Percentiles rank a stretch among this genome's conserved stretches.
phyloP scores from a whole-genome alignment of 2,329 filamentous ascomycete species.

The Sarocladiaceae sp. region DNA sequence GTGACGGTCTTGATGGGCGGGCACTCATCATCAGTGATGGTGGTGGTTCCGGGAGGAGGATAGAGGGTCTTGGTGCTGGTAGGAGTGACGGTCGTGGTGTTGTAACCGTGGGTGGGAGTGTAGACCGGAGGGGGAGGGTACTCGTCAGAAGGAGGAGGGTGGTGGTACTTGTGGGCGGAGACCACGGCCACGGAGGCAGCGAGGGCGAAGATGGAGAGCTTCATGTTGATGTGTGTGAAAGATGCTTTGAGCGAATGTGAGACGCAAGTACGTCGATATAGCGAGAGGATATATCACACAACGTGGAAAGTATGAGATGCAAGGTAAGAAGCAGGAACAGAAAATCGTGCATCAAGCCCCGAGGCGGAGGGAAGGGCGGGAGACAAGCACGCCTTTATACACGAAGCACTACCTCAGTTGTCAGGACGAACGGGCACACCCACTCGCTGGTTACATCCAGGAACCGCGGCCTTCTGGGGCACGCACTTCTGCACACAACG shows the following conservation, averaged over 20 bases:
- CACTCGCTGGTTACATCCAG: not conserved
- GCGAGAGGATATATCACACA: not conserved
- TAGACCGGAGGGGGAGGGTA: not conserved
- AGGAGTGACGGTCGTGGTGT: not conserved
- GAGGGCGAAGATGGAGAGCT: constrained; percentile 2
- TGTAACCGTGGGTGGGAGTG: not conserved
- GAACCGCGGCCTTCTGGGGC: no score
- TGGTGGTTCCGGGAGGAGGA: constrained; percentile 5
- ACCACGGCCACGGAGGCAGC: not conserved
- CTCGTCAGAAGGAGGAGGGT: not conserved
- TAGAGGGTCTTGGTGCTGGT: not conserved
- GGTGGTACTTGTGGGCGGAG: constrained; percentile 3
- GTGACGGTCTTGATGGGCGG: not conserved
- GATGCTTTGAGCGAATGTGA: constrained; percentile 6
- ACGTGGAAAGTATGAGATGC: not conserved
- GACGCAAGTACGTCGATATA: not conserved
- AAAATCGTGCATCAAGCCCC: not conserved
- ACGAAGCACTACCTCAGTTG: no score
- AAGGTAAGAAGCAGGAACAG: not conserved
- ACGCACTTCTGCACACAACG: no score
- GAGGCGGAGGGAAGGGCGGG: not conserved
- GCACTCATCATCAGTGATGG: not conserved
- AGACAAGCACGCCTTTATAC: not conserved
- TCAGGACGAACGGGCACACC: no score
- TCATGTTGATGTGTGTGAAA: constrained; percentile 2